phyloP scores from a whole-genome alignment of 306 rosid species.

The Citrullus colocynthis region DNA sequence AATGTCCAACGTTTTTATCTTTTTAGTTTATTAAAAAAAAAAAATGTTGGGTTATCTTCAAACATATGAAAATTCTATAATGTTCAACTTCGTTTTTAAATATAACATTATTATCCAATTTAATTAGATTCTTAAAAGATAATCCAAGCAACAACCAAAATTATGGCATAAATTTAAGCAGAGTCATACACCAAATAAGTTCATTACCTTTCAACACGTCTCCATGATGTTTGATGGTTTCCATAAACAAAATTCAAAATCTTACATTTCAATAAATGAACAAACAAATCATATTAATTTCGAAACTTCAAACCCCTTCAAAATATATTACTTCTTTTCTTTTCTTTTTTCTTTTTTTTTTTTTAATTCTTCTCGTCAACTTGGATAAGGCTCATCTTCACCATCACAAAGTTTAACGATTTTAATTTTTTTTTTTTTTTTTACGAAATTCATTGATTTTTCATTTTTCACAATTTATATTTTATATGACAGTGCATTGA shows the following conservation, averaged over 20 bases:
- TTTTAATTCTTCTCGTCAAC: background rate
- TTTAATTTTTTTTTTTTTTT: background rate
- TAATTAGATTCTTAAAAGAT: background rate
- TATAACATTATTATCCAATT: too few species aligned
- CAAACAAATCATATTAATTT: background rate
- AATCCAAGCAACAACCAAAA: too few species aligned
- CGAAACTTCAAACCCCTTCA: background rate
- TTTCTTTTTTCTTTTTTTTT: background rate
- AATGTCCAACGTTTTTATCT: too few species aligned
- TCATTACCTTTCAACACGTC: background rate
- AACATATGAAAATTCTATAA: too few species aligned
- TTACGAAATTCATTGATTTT: background rate
- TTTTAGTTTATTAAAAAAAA: too few species aligned
- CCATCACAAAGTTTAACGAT: background rate
- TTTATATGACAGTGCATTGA: conserved; percentile 18
- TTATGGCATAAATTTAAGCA: background rate
- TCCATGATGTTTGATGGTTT: background rate
- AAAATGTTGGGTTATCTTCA: too few species aligned
- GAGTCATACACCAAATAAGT: background rate
- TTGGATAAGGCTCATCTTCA: background rate
- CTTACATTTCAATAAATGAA: background rate
- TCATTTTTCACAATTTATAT: background rate
- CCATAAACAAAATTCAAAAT: background rate
- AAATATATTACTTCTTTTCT: background rate
- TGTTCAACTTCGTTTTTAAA: too few species aligned